Evolutionary conservation across 768 basidiomycete species (phyloP).

Genomic region (Panaeolus papilionaceus): DNA sequence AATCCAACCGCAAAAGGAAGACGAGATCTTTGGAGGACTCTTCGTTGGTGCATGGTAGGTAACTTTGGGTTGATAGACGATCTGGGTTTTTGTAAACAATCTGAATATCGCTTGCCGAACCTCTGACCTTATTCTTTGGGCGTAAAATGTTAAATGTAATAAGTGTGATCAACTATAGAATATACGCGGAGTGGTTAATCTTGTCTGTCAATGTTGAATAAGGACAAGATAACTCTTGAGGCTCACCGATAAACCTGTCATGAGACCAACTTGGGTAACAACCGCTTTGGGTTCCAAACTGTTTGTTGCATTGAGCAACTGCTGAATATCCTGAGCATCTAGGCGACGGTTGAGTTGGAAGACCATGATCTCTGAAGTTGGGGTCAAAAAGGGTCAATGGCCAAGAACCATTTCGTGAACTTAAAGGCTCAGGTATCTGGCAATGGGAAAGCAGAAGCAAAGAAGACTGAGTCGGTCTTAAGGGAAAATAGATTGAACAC

Average conservation of each 20-base stretch:
- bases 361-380: neutral
- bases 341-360: slow-evolving; percentile 3
- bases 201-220: neutral
- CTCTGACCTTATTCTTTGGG: slow-evolving; percentile 73
- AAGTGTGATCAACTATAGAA: slow-evolving; percentile 63
- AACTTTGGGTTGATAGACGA: slow-evolving; percentile 84
- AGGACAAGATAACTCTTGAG: neutral
- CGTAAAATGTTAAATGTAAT: slow-evolving; percentile 73
- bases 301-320: slow-evolving; percentile 37
- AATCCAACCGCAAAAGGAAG: slow-evolving; percentile 81
- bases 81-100: slow-evolving; percentile 55
- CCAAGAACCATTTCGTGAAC: neutral
- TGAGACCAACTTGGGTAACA: slow-evolving; percentile 61
- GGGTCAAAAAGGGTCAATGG: neutral
- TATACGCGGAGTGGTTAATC: slow-evolving; percentile 48
- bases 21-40: slow-evolving; percentile 71
- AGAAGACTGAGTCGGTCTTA: neutral
- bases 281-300: slow-evolving; percentile 67
- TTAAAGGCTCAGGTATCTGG: neutral
- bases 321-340: slow-evolving; percentile 28
- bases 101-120: slow-evolving; percentile 47
- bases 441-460: slow-evolving; percentile 4
- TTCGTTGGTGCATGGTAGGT: slow-evolving; percentile 79
- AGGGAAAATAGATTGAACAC: slow-evolving; percentile 7
- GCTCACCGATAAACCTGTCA: slow-evolving; percentile 62